Evolutionary conservation across 1,139 yeast species (phyloP).

Genomic region (Blastobotrys serpentis): DNA sequence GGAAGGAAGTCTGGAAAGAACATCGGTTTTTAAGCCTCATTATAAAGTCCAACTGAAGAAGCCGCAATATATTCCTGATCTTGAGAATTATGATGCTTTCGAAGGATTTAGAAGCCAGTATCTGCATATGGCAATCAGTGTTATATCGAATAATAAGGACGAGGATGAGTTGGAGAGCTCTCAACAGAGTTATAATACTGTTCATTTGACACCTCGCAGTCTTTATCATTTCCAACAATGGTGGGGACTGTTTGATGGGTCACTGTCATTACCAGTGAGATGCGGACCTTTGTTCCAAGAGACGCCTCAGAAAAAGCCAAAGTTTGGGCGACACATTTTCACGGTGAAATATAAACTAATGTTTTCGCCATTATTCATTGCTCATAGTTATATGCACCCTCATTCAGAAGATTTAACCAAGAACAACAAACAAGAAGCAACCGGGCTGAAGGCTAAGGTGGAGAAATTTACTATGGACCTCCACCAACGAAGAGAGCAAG

Average conservation of each 20-base stretch:
- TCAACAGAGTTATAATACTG: conserved; percentile 57
- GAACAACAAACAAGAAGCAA: conserved; percentile 54
- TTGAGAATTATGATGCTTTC: conserved; percentile 65
- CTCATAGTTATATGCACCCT: conserved; percentile 67
- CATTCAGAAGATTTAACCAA: conserved; percentile 46
- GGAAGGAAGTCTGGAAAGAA: conserved; percentile 39
- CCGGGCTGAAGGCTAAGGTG: conserved; percentile 78
- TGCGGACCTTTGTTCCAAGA: conserved; percentile 66
- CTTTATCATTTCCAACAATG: conserved; percentile 70
- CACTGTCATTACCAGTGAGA: conserved; percentile 71
- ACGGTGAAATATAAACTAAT: conserved; percentile 79
- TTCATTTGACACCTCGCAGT: conserved; percentile 72
- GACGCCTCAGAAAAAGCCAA: conserved; percentile 44
- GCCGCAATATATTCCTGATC: conserved; percentile 56
- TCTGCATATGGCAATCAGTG: conserved; percentile 72
- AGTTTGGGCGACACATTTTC: conserved; percentile 74
- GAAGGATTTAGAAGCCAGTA: conserved; percentile 74
- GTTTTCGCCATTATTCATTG: conserved; percentile 68
- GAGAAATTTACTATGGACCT: conserved; percentile 68
- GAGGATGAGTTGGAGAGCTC: conserved; percentile 4
- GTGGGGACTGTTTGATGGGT: conserved; percentile 78
- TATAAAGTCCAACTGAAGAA: conserved; percentile 61
- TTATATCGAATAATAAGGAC: conserved; percentile 48
- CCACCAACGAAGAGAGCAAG: conserved; percentile 78
- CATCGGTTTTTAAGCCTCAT: conserved; percentile 64